Evolutionary conservation across 768 basidiomycete genomes (phyloP).

Genomic region (Tulasnella calospora): DNA sequence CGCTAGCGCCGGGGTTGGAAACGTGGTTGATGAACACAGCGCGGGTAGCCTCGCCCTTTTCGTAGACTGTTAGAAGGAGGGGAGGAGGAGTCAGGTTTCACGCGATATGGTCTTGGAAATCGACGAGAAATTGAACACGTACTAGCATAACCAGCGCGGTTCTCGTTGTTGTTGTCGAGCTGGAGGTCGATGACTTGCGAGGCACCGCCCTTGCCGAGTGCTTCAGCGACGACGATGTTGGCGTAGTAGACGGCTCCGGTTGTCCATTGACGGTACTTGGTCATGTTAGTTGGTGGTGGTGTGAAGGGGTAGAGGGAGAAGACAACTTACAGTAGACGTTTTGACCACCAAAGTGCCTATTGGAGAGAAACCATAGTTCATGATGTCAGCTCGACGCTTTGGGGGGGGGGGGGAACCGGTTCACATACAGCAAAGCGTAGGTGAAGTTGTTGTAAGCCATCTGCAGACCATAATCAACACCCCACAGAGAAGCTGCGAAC

Average conservation of each 20-base stretch:
- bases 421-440: slow-evolving; percentile 26
- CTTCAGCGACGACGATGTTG: slow-evolving; percentile 19
- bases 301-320: too few relatives aligned
- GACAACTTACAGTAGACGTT: slow-evolving; percentile 12
- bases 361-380: background rate
- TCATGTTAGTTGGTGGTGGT: background rate
- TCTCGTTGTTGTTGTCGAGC: slow-evolving; percentile 5
- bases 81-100: background rate
- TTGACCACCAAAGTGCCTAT: slow-evolving; percentile 37
- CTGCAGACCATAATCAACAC: slow-evolving; percentile 46
- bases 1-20: slow-evolving; percentile 33
- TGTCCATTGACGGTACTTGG: background rate
- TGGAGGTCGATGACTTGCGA: background rate
- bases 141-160: slow-evolving; percentile 20
- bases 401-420: too few relatives aligned
- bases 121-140: background rate
- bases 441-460: slow-evolving; percentile 50
- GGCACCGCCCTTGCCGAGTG: slow-evolving; percentile 10
- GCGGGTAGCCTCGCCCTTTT: background rate
- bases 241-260: slow-evolving; percentile 19
- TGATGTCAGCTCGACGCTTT: background rate
- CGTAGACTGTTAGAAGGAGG: background rate
- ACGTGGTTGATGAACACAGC: slow-evolving; percentile 26
- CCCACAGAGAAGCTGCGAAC: slow-evolving; percentile 51
- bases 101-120: background rate